phyloP scores from a whole-genome alignment of 768 basidiomycete species.

The Russula brevipes region DNA sequence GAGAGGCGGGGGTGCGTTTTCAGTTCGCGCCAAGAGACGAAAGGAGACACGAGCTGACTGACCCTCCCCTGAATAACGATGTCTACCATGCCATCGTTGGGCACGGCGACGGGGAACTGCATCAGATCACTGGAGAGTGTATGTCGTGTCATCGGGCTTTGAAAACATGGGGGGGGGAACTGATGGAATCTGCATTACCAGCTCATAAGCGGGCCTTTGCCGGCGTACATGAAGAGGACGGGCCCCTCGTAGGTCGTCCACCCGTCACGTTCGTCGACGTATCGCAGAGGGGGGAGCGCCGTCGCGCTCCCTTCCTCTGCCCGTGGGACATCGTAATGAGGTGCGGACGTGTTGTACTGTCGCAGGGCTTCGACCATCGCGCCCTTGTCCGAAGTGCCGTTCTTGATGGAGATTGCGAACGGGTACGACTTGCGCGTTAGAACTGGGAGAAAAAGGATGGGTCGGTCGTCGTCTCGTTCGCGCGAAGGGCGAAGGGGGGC shows the following conservation, averaged over 20 bases:
- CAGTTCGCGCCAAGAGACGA: conserved; percentile 1
- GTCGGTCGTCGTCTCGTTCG: background rate
- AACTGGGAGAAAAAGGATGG: conserved; percentile 37
- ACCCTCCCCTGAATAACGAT: conserved; percentile 61
- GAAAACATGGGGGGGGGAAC: background rate
- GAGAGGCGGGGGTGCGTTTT: background rate
- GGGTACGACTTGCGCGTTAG: conserved; percentile 58
- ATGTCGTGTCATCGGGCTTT: conserved; percentile 10
- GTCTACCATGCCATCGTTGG: conserved; percentile 76
- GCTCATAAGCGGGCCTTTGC: conserved; percentile 72
- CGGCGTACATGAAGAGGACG: conserved; percentile 65
- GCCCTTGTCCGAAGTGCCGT: conserved; percentile 62
- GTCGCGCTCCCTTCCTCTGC: conserved; percentile 15
- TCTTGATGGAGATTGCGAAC: conserved; percentile 63
- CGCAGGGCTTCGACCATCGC: conserved; percentile 57
- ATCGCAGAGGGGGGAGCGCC: conserved; percentile 44
- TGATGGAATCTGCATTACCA: conserved; percentile 37
- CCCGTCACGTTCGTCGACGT: conserved; percentile 46
- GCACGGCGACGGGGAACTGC: conserved; percentile 78
- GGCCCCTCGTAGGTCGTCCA: conserved; percentile 71
- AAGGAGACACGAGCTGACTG: conserved; percentile 38
- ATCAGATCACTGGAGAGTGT: conserved; percentile 52
- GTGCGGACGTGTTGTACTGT: conserved; percentile 31
- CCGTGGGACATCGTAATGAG: conserved; percentile 17
- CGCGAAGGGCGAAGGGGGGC: background rate